Base-by-base conservation (phyloP, 108 stramenopile species). In the Tribonema minus region DNA sequence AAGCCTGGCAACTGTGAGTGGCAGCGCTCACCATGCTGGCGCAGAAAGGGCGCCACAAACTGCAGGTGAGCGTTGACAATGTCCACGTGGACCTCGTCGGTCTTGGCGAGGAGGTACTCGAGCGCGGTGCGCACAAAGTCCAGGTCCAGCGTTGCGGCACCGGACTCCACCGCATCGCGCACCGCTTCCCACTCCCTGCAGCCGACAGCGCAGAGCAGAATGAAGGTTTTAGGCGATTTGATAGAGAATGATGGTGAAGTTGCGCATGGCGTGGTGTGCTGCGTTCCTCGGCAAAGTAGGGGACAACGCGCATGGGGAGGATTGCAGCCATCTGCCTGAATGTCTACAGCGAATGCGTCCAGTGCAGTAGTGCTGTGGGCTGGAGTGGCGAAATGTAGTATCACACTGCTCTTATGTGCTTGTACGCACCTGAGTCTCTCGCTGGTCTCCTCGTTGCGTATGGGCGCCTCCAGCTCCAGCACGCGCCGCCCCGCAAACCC, bases 71-170 rank as follows among this genome's bases (percentile, higher is more conserved):
- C 77, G 40, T 78, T 78, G 25, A 78, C 64, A 39, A 78, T 78
- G 68, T 78, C 77, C 77, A 78, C 68, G 68, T 78, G 77, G 77
- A 78, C 65, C 29, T 78, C 77, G 37, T 78, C 77, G 27, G 68
- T 69, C 68, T 79, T 79, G 6, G 68, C 64, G 32, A 79, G 68
- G 7, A 79, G 68, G 54, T 68, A 79, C 77, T 79, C 67, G 61
- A 79, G 68, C 61, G 67, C 68, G 37, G 68, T 68, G 35, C 68
- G 39, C 15, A 79, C 65, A 63, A 79, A 66, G 26, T 67, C 68
- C 15, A 68, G 68, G 60, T 68, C 68, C 27, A 79, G 68, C 6
- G 29, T 27, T 3, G 67, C 60, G 28, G 61, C 32, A 3, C 77
- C 77, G 60, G 67, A 60, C 68, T 79, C 77, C 37, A 79, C 77